phyloP scores from a whole-genome alignment of 352 stramenopile species.

The Pythium scleroteichum region DNA sequence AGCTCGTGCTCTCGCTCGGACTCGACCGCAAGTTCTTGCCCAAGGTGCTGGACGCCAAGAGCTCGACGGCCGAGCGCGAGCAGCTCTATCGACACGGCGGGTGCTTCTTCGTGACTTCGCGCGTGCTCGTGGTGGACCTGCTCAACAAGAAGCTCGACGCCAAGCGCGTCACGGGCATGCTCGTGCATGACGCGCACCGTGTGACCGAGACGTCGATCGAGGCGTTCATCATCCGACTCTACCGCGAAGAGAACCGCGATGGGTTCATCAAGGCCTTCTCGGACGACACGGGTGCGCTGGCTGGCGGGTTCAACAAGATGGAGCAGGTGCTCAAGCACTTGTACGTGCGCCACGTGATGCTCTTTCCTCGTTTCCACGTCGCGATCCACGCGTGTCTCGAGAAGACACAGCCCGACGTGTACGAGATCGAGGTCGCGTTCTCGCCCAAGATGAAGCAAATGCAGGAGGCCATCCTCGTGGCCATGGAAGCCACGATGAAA shows the following conservation, averaged over 20 bases:
- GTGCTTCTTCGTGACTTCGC: slow-evolving; percentile 94
- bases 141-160: slow-evolving; percentile 83
- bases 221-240: slow-evolving; percentile 97
- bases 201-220: slow-evolving; percentile 95
- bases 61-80: slow-evolving; percentile 64
- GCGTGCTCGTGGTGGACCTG: slow-evolving; percentile 98
- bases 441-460: slow-evolving; percentile 93
- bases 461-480: slow-evolving; percentile 92
- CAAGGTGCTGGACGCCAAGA: slow-evolving; percentile 81
- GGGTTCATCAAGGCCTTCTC: slow-evolving; percentile 98
- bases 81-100: slow-evolving; percentile 92
- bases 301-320: slow-evolving; percentile 93
- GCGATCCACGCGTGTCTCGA: slow-evolving; percentile 87
- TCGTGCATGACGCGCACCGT: slow-evolving; percentile 93
- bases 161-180: slow-evolving; percentile 88
- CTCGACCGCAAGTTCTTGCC: slow-evolving; percentile 87
- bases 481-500: slow-evolving; percentile 92
- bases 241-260: slow-evolving; percentile 80
- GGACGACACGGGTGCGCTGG: slow-evolving; percentile 90
- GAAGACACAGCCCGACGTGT: slow-evolving; percentile 86
- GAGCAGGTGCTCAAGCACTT: slow-evolving; percentile 95
- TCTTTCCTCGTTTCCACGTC: slow-evolving; percentile 97
- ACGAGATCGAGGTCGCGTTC: slow-evolving; percentile 93
- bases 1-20: slow-evolving; percentile 88
- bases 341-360: slow-evolving; percentile 90